phyloP scores from a whole-genome alignment of 164 flowering plant species.

The Macadamia integrifolia region DNA sequence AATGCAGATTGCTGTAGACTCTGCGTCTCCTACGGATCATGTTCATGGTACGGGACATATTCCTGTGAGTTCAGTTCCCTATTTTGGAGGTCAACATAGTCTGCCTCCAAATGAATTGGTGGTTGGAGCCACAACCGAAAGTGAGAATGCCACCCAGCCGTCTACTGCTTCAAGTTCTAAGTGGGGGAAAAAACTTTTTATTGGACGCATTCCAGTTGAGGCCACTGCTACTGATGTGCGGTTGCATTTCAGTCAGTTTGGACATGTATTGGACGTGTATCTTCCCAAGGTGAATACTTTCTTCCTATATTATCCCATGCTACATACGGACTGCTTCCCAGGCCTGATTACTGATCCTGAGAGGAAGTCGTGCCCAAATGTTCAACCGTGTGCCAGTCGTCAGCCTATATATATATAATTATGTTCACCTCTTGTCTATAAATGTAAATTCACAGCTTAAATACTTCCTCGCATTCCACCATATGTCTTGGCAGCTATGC shows the following conservation, averaged over 20 bases:
- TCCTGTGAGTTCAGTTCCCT: constrained; percentile 1
- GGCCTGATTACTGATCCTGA: too few relatives aligned
- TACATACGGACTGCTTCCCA: too few relatives aligned
- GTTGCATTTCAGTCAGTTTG: constrained; percentile 23
- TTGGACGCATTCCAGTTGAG: constrained; percentile 22
- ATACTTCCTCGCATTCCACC: too few relatives aligned
- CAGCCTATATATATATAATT: too few relatives aligned
- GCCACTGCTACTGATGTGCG: constrained; percentile 19
- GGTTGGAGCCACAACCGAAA: constrained; percentile 10
- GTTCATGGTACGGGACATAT: constrained; percentile 2
- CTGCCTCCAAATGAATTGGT: constrained; percentile 10
- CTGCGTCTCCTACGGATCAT: constrained; percentile 20
- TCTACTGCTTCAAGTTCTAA: constrained; percentile 10
- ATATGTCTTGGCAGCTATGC: too few relatives aligned
- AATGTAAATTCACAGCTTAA: background rate
- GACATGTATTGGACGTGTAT: constrained; percentile 21
- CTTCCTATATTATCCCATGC: background rate
- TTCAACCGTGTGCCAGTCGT: too few relatives aligned
- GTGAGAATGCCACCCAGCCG: background rate
- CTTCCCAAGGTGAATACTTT: constrained; percentile 20
- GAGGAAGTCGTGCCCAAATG: too few relatives aligned
- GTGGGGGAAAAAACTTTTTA: constrained; percentile 22
- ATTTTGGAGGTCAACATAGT: background rate
- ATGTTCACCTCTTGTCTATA: background rate
- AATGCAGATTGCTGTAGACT: constrained; percentile 20